Evolutionary conservation across 805 yeast species (phyloP), one percentile per base, ranked within the genome.

Genomic region (Lipomyces sp.): DNA sequence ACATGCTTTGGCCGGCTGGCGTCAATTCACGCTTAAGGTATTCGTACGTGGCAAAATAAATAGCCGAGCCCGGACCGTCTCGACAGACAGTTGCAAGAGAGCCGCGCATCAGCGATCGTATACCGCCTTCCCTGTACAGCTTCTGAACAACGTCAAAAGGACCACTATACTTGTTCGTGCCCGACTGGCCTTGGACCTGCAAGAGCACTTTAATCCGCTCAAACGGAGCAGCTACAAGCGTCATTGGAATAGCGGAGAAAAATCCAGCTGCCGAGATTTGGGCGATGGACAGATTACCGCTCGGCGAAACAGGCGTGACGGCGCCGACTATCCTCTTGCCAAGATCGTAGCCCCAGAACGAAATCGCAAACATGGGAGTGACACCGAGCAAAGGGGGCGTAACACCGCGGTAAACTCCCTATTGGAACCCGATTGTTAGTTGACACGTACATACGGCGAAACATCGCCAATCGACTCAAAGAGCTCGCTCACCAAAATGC

Each of bases 321-420:
- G 77, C 71, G 0, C 84, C 73, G 2, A 93, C 96, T 2, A 94
- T 65, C 69, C 86, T 86, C 80, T 92, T 92, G 69, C 98, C 98
- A 62, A 91, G 82, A 75, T 92, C 98, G 78, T 95, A 94, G 75
- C 98, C 98, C 98, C 99, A 94, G 81, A 94, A 94, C 1, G 97
- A 90, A 32, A 95, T 95, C 1, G 98, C 98, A 81, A 95, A 95
- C 90, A 94, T 95, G 35, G 99, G 99, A 0, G 98, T 95, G 30
- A 94, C 98, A 32, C 99, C 99, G n/a, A 90, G 76, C 61, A 94
- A 80, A 2, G 99, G 99, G 13, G 98, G 97, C 11, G 90, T 82
- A 39, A 95, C 98, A 66, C 99, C 99, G 75, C 96, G 83, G 79
- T 94, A 94, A 71, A 94, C 86, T 0, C 98, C 98, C 33, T 59